Percentiles rank a stretch among this genome's conserved stretches.
Conservation (phyloP, 805 yeast genomes). For the Lipomyces yamadae region DNA sequence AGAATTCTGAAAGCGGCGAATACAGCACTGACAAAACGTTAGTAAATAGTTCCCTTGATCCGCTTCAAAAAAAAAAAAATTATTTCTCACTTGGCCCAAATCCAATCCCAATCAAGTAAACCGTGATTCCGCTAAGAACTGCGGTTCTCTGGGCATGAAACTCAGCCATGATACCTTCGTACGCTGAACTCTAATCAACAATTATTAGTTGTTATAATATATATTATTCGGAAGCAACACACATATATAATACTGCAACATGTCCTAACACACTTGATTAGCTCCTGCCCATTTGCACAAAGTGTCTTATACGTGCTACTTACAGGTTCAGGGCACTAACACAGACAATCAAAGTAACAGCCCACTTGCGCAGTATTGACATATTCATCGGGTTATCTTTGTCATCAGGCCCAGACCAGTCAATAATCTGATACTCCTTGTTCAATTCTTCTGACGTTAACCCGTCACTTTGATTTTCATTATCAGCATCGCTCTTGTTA, state of each 20-base stretch:
- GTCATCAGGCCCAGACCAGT: constrained; percentile 44
- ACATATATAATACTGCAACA: constrained; percentile 14
- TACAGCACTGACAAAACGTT: constrained; percentile 63
- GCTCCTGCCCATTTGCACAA: background rate
- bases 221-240: constrained; percentile 50
- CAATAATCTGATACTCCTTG: background rate
- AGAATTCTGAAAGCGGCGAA: constrained; percentile 71
- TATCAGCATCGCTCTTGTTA: background rate
- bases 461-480: background rate
- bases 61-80: no score
- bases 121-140: background rate
- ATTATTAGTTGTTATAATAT: no score
- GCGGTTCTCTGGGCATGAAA: background rate
- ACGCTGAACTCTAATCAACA: background rate
- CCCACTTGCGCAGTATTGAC: constrained; percentile 48
- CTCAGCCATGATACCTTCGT: background rate
- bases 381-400: constrained; percentile 48
- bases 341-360: constrained; percentile 42
- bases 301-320: background rate
- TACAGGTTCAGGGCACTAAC: constrained; percentile 21
- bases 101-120: constrained; percentile 2
- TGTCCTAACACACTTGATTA: background rate
- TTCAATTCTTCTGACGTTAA: background rate
- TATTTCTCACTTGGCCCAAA: background rate
- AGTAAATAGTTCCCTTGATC: constrained; percentile 55